These are phyloP conservation scores for Sophora flavescens DNA, from an alignment of 306 rosid species.

Conservation along the genomic window DNA sequence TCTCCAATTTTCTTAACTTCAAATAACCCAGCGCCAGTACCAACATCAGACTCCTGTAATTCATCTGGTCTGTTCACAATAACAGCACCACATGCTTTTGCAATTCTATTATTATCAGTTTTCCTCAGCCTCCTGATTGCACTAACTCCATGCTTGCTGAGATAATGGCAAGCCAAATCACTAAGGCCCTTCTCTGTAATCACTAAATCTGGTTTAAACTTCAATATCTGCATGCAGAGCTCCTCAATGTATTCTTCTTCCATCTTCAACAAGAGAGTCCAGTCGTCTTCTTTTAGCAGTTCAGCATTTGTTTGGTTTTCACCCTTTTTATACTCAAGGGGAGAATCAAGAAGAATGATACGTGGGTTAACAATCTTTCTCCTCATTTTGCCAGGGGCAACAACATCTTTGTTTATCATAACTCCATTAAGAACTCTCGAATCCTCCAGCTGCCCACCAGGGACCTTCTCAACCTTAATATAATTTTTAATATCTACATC, in stretches of 20 bases:
- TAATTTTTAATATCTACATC: constrained; percentile 88
- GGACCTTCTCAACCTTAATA: constrained; percentile 87
- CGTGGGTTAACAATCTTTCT: constrained; percentile 87
- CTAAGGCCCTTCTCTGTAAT: constrained; percentile 92
- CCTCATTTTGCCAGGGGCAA: constrained; percentile 90
- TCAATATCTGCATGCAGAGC: constrained; percentile 78
- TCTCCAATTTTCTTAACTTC: constrained; percentile 89
- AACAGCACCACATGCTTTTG: constrained; percentile 91
- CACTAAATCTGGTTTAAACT: constrained; percentile 85
- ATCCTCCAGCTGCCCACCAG: constrained; percentile 94
- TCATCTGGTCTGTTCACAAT: constrained; percentile 90
- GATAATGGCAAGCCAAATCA: constrained; percentile 88
- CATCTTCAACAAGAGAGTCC: constrained; percentile 80
- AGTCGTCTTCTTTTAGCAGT: constrained; percentile 80
- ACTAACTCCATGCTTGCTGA: constrained; percentile 81
- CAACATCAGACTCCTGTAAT: constrained; percentile 86
- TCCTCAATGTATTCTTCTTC: constrained; percentile 90
- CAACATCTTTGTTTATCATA: constrained; percentile 86
- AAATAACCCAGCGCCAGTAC: constrained; percentile 83
- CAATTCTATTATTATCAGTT: constrained; percentile 84
- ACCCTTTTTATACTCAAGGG: constrained; percentile 87
- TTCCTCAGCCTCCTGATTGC: constrained; percentile 90
- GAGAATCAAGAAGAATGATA: constrained; percentile 79
- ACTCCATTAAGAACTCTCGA: constrained; percentile 85
- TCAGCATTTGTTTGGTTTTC: constrained; percentile 95